Percentiles rank a stretch among this genome's conserved stretches.
Evolutionary conservation across 129 eudicot species (phyloP).

Genomic region (Saposhnikovia divaricata): DNA sequence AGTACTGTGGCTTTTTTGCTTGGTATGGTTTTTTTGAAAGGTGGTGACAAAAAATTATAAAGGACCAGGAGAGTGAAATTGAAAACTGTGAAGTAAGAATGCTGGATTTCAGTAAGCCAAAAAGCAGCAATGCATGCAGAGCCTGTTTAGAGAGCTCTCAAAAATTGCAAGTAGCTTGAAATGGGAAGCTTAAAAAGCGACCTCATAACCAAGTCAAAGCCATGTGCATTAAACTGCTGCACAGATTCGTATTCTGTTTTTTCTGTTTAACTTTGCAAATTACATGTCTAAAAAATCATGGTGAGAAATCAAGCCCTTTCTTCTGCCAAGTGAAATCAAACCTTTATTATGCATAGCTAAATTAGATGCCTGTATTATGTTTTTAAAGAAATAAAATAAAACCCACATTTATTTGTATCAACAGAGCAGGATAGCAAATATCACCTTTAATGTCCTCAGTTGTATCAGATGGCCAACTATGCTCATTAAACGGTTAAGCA

Average conservation of each 20-base stretch:
- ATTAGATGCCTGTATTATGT: neutral
- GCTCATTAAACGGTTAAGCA: constrained; percentile 81
- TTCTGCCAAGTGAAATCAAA: neutral
- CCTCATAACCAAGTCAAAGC: neutral
- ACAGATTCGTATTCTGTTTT: too few relatives aligned
- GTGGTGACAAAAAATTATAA: neutral
- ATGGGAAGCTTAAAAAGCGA: neutral
- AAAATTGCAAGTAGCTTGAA: neutral
- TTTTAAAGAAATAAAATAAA: neutral
- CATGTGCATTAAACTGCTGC: neutral
- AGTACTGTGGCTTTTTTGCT: neutral
- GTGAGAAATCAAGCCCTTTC: neutral
- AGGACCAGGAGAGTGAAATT: neutral
- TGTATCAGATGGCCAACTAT: constrained; percentile 93
- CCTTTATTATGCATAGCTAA: neutral
- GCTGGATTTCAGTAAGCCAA: neutral
- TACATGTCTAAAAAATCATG: neutral
- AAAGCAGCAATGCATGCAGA: neutral
- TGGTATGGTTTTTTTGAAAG: neutral
- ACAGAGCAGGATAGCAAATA: neutral
- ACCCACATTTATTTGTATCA: neutral
- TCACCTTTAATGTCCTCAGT: constrained; percentile 83
- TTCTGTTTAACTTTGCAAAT: neutral
- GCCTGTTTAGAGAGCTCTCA: neutral
- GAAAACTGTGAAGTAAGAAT: neutral